Conservation (phyloP, 1,284 basidiomycete genomes). For the Paramarasmius palmivorus region DNA sequence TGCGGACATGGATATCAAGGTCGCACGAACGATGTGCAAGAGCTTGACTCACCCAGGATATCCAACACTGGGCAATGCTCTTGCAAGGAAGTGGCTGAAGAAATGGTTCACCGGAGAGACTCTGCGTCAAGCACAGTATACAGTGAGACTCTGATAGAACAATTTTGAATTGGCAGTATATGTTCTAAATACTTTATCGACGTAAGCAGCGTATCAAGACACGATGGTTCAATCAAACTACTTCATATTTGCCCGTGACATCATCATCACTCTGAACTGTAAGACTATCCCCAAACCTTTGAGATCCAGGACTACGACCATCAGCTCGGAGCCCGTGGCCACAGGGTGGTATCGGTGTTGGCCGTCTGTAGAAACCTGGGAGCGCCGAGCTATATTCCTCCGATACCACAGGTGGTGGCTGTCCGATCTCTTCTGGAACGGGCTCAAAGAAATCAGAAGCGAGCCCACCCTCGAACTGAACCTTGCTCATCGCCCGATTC, state of each 20-base stretch:
- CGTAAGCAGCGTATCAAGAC: not conserved
- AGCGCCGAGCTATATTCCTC: no score
- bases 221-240: not conserved
- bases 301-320: no score
- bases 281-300: slow-evolving; percentile 17
- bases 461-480: no score
- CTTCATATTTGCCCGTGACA: no score
- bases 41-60: not conserved
- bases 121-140: not conserved
- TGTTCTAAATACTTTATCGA: not conserved
- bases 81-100: not conserved
- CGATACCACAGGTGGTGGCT: no score
- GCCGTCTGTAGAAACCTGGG: no score
- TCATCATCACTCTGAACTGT: not conserved
- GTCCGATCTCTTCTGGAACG: no score
- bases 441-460: no score
- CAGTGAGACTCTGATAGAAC: not conserved
- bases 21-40: not conserved
- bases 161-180: not conserved
- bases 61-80: not conserved
- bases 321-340: no score
- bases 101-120: not conserved
- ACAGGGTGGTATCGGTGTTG: no score
- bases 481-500: no score
- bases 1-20: not conserved